These are phyloP conservation scores for Raffaelea albimanens DNA, from an alignment of 2,329 filamentous ascomycete species.

Conservation along the genomic window DNA sequence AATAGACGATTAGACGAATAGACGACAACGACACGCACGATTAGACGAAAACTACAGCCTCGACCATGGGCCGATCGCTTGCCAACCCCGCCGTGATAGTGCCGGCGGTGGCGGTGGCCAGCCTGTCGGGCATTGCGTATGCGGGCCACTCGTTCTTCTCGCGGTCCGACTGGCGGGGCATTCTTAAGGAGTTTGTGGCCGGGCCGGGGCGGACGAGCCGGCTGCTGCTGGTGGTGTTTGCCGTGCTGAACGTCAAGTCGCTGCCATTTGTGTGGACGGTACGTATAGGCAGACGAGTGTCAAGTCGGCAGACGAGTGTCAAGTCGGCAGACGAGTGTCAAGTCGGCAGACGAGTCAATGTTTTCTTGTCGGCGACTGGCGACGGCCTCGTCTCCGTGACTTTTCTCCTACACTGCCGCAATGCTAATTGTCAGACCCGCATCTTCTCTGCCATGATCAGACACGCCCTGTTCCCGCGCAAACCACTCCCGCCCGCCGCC, in stretches of 20 bases:
- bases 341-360: too few species aligned
- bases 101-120: slow-evolving; percentile 32
- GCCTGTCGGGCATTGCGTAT: slow-evolving; percentile 33
- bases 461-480: slow-evolving; percentile 17
- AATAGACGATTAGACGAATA: too few species aligned
- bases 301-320: too few species aligned
- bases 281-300: too few species aligned
- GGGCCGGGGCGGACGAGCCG: slow-evolving; percentile 45
- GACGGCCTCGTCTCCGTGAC: too few species aligned
- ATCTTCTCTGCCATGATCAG: slow-evolving; percentile 25
- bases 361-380: too few species aligned
- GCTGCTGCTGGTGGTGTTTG: slow-evolving; percentile 43
- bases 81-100: slow-evolving; percentile 23
- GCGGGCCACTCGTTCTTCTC: slow-evolving; percentile 26
- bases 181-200: slow-evolving; percentile 36
- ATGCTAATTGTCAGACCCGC: too few species aligned
- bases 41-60: slow-evolving; percentile 14
- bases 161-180: slow-evolving; percentile 30
- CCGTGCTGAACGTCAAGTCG: slow-evolving; percentile 61
- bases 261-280: slow-evolving; percentile 70
- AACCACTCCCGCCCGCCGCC: slow-evolving; percentile 17
- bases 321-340: too few species aligned
- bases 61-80: slow-evolving; percentile 14
- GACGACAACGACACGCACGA: too few species aligned
- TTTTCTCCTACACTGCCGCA: too few species aligned